These are phyloP conservation scores for Monosporascus ibericus DNA, from an alignment of 2,329 filamentous ascomycete species.

Conservation along the genomic window DNA sequence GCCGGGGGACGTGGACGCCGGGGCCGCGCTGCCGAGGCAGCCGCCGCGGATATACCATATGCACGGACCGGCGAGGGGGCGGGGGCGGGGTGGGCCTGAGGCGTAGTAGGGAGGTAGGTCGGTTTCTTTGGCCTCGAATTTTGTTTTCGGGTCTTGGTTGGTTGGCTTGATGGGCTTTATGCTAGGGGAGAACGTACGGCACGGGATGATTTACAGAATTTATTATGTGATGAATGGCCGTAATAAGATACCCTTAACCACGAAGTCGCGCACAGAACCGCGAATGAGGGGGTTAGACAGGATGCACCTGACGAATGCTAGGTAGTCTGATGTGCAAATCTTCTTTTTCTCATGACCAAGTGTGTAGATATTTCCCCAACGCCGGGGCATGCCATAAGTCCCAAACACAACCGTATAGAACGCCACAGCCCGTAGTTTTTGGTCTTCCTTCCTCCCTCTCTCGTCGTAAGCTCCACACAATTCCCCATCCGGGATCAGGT, in stretches of 20 bases:
- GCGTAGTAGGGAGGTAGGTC: background rate
- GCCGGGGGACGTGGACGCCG: conserved; percentile 16
- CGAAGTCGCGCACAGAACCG: no score
- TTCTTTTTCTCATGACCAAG: background rate
- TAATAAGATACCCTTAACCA: no score
- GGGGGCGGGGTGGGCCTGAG: conserved; percentile 2
- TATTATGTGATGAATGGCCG: no score
- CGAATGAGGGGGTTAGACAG: no score
- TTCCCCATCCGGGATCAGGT: conserved; percentile 4
- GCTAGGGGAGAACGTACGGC: no score
- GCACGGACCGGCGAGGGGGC: conserved; percentile 17
- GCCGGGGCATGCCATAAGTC: conserved; percentile 23
- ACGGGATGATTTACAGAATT: no score
- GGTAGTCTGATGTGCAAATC: background rate
- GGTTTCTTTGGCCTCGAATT: no score
- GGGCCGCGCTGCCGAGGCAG: conserved; percentile 17
- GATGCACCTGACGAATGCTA: background rate
- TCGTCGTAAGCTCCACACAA: conserved; percentile 11
- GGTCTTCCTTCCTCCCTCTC: background rate
- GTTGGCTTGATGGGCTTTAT: no score
- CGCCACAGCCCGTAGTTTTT: background rate
- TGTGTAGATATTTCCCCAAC: conserved; percentile 17
- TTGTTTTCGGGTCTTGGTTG: no score
- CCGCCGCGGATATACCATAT: conserved; percentile 21
- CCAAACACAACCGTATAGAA: conserved; percentile 8